Conservation (phyloP, 768 basidiomycete genomes). For the Lactarius sanguifluus region DNA sequence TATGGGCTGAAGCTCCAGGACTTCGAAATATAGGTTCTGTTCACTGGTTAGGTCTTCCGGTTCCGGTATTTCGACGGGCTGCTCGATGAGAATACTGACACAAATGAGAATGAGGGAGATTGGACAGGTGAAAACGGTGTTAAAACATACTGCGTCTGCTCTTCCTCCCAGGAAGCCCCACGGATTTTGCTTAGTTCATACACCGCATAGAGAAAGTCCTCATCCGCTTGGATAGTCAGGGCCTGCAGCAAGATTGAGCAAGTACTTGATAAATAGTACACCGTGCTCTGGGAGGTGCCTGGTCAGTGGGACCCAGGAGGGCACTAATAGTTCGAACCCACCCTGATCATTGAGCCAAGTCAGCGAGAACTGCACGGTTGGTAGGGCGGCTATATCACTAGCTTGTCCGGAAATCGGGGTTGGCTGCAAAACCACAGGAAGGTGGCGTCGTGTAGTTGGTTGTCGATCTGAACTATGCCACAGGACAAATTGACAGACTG, state of each 20-base stretch:
- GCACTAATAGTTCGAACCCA: slow-evolving; percentile 35
- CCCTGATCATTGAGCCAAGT: slow-evolving; percentile 94
- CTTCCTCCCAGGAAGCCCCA: slow-evolving; percentile 87
- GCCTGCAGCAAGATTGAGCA: slow-evolving; percentile 93
- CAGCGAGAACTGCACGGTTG: slow-evolving; percentile 85
- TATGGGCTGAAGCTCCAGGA: slow-evolving; percentile 92
- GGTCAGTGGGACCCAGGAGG: slow-evolving; percentile 14
- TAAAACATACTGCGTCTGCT: slow-evolving; percentile 63
- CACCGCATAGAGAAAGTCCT: slow-evolving; percentile 90
- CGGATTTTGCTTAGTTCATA: slow-evolving; percentile 91
- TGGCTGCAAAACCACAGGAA: slow-evolving; percentile 93
- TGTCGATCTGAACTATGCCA: slow-evolving; percentile 92
- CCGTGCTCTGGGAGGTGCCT: slow-evolving; percentile 71
- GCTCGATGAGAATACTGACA: slow-evolving; percentile 66
- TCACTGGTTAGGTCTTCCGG: slow-evolving; percentile 65
- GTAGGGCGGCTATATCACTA: slow-evolving; percentile 74
- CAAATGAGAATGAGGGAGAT: slow-evolving; percentile 11
- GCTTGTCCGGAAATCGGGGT: slow-evolving; percentile 80
- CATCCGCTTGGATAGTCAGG: slow-evolving; percentile 93
- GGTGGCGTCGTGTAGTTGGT: slow-evolving; percentile 93
- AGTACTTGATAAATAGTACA: slow-evolving; percentile 97
- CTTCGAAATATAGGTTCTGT: slow-evolving; percentile 91
- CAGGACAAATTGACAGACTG: slow-evolving; percentile 80
- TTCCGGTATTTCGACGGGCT: slow-evolving; percentile 67
- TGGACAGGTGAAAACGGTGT: slow-evolving; percentile 17